phyloP scores from a whole-genome alignment of 495 filamentous ascomycete genomes.

The Lasiosphaeria hispida region DNA sequence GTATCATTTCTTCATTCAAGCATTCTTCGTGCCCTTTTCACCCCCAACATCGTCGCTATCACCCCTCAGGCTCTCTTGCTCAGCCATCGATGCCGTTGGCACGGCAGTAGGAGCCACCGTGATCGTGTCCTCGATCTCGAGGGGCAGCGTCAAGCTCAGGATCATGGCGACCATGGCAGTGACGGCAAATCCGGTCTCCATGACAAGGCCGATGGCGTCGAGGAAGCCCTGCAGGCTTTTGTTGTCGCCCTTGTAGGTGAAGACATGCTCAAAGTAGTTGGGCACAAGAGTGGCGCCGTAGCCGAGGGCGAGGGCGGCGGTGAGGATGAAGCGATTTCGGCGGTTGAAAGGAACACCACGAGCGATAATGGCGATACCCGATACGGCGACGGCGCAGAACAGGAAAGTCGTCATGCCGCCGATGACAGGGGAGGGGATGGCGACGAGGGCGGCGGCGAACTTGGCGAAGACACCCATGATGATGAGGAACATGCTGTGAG shows the following conservation, averaged over 20 bases:
- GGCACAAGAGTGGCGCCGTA: slow-evolving; percentile 82
- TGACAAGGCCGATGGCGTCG: slow-evolving; percentile 76
- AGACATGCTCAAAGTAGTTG: slow-evolving; percentile 71
- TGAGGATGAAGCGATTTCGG: slow-evolving; percentile 85
- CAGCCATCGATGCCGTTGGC: not conserved
- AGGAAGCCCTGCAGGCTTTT: slow-evolving; percentile 71
- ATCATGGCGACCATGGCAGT: slow-evolving; percentile 68
- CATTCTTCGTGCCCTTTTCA: slow-evolving; percentile 11
- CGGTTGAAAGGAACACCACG: slow-evolving; percentile 72
- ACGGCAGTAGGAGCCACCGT: not conserved
- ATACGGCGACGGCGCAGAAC: slow-evolving; percentile 80
- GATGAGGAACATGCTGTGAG: slow-evolving; percentile 70
- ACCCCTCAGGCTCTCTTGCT: not conserved
- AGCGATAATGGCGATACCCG: slow-evolving; percentile 80
- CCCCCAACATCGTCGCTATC: slow-evolving; percentile 4
- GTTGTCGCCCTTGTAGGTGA: slow-evolving; percentile 69
- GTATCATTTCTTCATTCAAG: not conserved
- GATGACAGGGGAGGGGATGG: slow-evolving; percentile 77
- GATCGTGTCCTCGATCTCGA: slow-evolving; percentile 61
- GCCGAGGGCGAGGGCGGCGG: slow-evolving; percentile 71
- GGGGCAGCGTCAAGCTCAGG: slow-evolving; percentile 69
- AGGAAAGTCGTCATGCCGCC: slow-evolving; percentile 95
- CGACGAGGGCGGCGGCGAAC: slow-evolving; percentile 82
- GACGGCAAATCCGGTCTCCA: slow-evolving; percentile 77
- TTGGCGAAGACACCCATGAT: slow-evolving; percentile 90